Percentiles rank a stretch among this genome's conserved stretches.
Conservation (phyloP, 75 land plant species). For the Picea sitchensis region DNA sequence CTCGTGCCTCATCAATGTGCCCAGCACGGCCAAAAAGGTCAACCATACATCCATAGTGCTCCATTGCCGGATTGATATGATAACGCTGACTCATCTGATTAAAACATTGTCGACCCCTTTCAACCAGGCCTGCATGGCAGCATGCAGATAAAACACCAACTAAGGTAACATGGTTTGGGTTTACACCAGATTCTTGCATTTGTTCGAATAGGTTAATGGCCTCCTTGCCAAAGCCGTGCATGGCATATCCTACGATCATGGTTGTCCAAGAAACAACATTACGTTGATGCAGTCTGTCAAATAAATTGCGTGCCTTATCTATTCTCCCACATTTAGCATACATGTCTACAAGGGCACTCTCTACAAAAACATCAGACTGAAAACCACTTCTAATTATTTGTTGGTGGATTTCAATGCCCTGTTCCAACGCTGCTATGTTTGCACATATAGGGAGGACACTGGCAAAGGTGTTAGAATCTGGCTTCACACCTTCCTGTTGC, state of each 20-base stretch:
- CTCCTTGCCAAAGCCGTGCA: conserved; percentile 45
- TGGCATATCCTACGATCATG: conserved; percentile 59
- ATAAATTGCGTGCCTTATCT: conserved; percentile 38
- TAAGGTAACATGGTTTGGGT: conserved; percentile 50
- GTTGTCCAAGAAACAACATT: conserved; percentile 60
- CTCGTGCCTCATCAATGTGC: conserved; percentile 16
- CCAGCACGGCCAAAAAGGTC: conserved; percentile 26
- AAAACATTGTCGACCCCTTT: conserved; percentile 51
- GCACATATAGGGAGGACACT: conserved; percentile 53
- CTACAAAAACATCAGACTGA: conserved; percentile 37
- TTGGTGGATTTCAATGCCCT: conserved; percentile 53
- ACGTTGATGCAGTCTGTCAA: conserved; percentile 35
- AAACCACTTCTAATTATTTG: conserved; percentile 36
- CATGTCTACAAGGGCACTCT: conserved; percentile 63
- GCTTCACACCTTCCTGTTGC: conserved; percentile 15
- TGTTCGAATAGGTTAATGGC: conserved; percentile 35
- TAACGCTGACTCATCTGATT: conserved; percentile 28
- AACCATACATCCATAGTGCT: conserved; percentile 17
- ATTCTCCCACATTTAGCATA: conserved; percentile 66
- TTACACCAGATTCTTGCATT: conserved; percentile 35
- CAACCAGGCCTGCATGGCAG: conserved; percentile 62
- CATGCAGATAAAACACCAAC: conserved; percentile 54
- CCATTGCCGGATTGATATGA: conserved; percentile 13
- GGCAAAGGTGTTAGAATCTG: conserved; percentile 43
- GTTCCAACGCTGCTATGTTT: conserved; percentile 21